A percentile compares a stretch with the other conserved stretches of the same genome.
Evolutionary conservation across 495 filamentous ascomycete genomes (phyloP).

Genomic region (Cercophora samala): DNA sequence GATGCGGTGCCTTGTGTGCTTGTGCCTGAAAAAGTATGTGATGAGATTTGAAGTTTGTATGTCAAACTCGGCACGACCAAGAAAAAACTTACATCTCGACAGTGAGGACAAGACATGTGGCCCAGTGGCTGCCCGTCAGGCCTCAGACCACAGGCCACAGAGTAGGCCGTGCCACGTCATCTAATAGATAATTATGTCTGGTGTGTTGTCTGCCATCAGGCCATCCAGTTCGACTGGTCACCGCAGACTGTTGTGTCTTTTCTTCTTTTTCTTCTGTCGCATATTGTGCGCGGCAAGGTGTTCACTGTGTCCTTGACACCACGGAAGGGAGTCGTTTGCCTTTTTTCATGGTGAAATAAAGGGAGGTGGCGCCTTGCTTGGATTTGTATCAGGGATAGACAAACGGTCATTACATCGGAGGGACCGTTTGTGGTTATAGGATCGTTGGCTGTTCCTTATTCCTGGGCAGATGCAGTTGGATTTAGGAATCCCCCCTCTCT

Average conservation of each 20-base stretch:
- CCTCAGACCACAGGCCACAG: neutral
- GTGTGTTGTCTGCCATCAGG: constrained; percentile 6
- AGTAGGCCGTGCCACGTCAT: constrained; percentile 6
- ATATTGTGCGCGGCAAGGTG: neutral
- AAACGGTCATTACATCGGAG: neutral
- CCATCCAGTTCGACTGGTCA: neutral
- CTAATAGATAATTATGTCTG: neutral
- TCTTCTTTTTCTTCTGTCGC: constrained; percentile 6
- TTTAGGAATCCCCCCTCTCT: neutral
- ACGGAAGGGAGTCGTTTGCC: neutral
- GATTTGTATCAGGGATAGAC: neutral
- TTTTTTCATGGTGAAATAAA: neutral
- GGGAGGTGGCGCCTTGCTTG: neutral
- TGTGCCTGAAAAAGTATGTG: neutral
- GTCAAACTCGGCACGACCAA: neutral
- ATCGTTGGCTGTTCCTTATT: neutral
- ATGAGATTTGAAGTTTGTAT: neutral
- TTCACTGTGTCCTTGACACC: neutral
- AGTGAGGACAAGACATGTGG: neutral
- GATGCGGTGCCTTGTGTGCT: neutral
- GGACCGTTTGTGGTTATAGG: neutral
- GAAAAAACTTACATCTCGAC: neutral
- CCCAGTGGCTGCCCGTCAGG: neutral
- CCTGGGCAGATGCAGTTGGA: neutral
- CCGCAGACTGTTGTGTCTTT: constrained; percentile 3